Conservation (phyloP, 768 basidiomycete genomes). For the Phanerochaete carnosa region DNA sequence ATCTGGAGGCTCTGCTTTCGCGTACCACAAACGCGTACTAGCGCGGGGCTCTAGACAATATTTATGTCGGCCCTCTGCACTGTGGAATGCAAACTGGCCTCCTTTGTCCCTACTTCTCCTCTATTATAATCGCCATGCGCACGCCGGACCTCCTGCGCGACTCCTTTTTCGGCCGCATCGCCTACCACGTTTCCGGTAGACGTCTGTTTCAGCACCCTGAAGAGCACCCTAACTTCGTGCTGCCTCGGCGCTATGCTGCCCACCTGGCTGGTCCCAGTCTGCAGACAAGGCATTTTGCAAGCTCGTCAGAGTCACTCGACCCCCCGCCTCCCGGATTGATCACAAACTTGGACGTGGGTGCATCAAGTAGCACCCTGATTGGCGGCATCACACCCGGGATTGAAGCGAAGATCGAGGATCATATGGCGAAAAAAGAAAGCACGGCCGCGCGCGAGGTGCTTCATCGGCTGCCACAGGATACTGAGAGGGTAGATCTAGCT, state of each 20-base stretch:
- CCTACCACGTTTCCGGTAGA: slow-evolving; percentile 23
- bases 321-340: background rate
- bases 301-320: background rate
- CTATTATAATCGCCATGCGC: background rate
- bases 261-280: background rate
- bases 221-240: slow-evolving; percentile 11
- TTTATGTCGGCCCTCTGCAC: background rate
- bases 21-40: background rate
- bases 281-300: no score
- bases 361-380: background rate
- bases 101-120: background rate
- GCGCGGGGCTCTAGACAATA: background rate
- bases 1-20: background rate
- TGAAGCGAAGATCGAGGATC: background rate
- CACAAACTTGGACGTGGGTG: background rate
- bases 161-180: slow-evolving; percentile 26
- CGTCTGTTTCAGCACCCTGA: slow-evolving; percentile 18
- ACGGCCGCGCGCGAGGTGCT: background rate
- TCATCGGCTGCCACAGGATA: background rate
- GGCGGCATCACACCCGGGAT: background rate
- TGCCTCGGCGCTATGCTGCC: slow-evolving; percentile 1
- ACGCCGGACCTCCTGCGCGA: slow-evolving; percentile 12
- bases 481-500: background rate
- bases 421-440: background rate
- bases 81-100: background rate